Evolutionary conservation across 257 asterid species (phyloP).

Genomic region (Solanum piurae): DNA sequence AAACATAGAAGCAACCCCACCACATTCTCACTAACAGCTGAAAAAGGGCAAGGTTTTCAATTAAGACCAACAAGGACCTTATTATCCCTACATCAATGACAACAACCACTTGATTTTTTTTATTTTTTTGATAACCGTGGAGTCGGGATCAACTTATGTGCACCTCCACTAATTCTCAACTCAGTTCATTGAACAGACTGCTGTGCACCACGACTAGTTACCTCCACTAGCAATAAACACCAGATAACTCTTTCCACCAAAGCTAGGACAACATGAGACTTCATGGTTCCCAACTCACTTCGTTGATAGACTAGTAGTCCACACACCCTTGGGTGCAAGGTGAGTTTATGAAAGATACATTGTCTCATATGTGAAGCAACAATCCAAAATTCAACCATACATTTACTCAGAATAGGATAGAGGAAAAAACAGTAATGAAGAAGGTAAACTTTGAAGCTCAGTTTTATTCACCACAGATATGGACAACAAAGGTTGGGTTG

Average conservation of each 20-base stretch:
- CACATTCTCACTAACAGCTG: constrained; percentile 2
- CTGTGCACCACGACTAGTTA: neutral
- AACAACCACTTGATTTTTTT: neutral
- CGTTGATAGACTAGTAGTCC: no score
- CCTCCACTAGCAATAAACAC: neutral
- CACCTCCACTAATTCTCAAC: neutral
- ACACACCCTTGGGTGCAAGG: neutral
- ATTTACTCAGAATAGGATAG: neutral
- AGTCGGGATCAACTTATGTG: fast-evolving
- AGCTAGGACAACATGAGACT: neutral
- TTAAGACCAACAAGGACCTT: neutral
- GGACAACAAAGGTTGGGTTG: constrained; percentile 1
- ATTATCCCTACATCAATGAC: neutral
- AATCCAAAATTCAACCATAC: neutral
- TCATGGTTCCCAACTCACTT: neutral
- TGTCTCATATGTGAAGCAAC: neutral
- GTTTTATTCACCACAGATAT: neutral
- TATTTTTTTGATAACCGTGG: neutral
- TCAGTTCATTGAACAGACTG: no score
- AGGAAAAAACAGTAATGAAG: neutral
- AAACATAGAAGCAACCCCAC: constrained; percentile 10
- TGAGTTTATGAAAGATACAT: neutral
- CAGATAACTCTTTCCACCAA: neutral
- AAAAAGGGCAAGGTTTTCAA: neutral
- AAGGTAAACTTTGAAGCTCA: neutral